These are phyloP conservation scores for Pyrus hybrid DNA, from an alignment of 331 rosid species.

Conservation along the genomic window DNA sequence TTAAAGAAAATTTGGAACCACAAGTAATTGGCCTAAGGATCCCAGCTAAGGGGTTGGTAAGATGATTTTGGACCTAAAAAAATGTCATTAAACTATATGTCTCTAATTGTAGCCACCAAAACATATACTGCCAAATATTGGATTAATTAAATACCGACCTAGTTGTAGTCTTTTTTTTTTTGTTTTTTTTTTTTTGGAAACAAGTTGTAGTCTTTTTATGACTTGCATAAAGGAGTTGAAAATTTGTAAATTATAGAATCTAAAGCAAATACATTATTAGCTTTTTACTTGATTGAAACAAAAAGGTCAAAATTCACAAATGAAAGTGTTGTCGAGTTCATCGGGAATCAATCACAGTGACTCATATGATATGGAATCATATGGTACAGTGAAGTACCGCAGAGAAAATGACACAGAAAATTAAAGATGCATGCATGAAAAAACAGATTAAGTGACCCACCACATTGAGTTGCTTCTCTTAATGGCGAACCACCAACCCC, in stretches of 20 bases:
- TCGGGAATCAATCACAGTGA: constrained; percentile 1
- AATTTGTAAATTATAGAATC: neutral
- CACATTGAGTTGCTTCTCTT: constrained; percentile 46
- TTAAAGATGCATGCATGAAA: constrained; percentile 7
- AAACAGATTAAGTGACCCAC: constrained; percentile 8
- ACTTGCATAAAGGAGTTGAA: neutral
- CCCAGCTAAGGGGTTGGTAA: neutral
- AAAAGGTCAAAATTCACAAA: neutral
- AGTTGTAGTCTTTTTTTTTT: too few relatives aligned
- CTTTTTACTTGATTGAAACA: neutral
- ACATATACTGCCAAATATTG: too few relatives aligned
- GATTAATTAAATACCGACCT: too few relatives aligned
- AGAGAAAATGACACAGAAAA: neutral
- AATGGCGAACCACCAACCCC: constrained; percentile 2
- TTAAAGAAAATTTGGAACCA: neutral
- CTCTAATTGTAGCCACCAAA: too few relatives aligned
- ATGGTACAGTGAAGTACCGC: too few relatives aligned
- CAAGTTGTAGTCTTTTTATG: too few relatives aligned
- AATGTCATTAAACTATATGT: neutral
- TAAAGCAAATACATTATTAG: neutral
- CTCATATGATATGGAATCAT: neutral
- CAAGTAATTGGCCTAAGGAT: neutral
- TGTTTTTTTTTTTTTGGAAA: too few relatives aligned
- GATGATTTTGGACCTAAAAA: neutral
- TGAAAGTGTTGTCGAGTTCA: neutral